Evolutionary conservation across 257 asterid species (phyloP).

Genomic region (Solanum chiquidenum): DNA sequence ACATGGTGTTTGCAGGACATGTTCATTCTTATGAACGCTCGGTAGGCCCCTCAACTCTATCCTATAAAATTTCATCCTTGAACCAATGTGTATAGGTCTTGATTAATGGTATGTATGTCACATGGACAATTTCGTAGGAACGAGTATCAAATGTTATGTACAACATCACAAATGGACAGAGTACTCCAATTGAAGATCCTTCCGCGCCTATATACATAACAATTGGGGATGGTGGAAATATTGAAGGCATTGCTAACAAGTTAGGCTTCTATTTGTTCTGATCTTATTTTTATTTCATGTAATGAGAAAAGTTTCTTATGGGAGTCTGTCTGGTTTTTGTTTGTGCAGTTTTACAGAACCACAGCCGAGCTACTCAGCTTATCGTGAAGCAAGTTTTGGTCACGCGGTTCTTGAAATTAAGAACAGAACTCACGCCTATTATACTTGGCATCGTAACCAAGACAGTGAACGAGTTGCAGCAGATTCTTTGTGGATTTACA

Average conservation of each 20-base stretch:
- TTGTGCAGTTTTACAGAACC: conserved; percentile 28
- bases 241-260: conserved; percentile 45
- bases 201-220: conserved; percentile 42
- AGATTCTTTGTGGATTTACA: conserved; percentile 41
- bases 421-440: conserved; percentile 44
- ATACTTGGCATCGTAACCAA: conserved; percentile 51
- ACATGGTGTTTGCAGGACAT: conserved; percentile 42
- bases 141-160: conserved; percentile 33
- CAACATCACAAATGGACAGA: conserved; percentile 33
- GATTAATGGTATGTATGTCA: not conserved
- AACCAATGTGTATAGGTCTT: not conserved
- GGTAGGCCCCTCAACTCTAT: conserved; percentile 5
- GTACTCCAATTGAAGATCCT: conserved; percentile 27
- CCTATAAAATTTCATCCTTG: not conserved
- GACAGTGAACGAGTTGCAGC: conserved; percentile 29
- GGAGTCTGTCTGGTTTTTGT: not conserved
- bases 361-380: conserved; percentile 51
- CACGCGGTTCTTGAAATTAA: conserved; percentile 42
- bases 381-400: conserved; percentile 48
- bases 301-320: not conserved
- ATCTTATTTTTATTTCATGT: not conserved
- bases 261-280: not conserved
- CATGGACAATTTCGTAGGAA: conserved; percentile 7
- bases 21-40: conserved; percentile 49
- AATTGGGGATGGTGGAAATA: conserved; percentile 45